phyloP scores from a whole-genome alignment of 371 early-diverging fungal genomes.

The Lichtheimia ramosa region DNA sequence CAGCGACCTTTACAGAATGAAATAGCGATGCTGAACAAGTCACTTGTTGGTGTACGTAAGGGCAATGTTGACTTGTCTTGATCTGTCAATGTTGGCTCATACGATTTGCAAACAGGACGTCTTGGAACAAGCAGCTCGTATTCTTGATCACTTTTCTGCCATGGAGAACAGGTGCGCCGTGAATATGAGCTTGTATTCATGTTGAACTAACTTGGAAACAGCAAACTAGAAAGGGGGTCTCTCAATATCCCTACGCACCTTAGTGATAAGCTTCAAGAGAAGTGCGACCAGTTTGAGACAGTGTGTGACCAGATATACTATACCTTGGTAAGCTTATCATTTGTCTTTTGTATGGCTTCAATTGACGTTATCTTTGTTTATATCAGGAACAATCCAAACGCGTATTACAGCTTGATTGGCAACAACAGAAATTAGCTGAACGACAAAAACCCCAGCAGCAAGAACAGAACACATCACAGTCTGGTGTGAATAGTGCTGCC shows the following conservation, averaged over 20 bases:
- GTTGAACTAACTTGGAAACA: not conserved
- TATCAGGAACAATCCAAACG: constrained; percentile 46
- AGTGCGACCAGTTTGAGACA: constrained; percentile 47
- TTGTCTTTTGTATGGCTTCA: not conserved
- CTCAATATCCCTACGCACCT: constrained; percentile 23
- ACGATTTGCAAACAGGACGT: constrained; percentile 31
- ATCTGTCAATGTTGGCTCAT: not conserved
- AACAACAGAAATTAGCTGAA: constrained; percentile 27
- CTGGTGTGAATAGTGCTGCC: too few species aligned
- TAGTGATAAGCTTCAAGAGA: constrained; percentile 29
- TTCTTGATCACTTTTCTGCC: constrained; percentile 38
- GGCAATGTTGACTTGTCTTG: not conserved
- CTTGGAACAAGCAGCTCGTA: constrained; percentile 40
- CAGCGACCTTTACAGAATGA: constrained; percentile 43
- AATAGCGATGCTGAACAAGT: constrained; percentile 24
- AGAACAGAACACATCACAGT: constrained; percentile 15
- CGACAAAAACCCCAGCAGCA: constrained; percentile 24
- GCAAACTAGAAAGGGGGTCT: constrained; percentile 20
- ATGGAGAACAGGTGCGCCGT: constrained; percentile 27
- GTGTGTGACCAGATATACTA: constrained; percentile 51
- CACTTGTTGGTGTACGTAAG: constrained; percentile 28
- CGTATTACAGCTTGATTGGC: constrained; percentile 36
- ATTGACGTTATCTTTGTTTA: not conserved
- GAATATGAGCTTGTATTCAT: not conserved
- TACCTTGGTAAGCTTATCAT: constrained; percentile 24